Evolutionary conservation across 768 basidiomycete genomes (phyloP).

Genomic region (Auricularia cornea): DNA sequence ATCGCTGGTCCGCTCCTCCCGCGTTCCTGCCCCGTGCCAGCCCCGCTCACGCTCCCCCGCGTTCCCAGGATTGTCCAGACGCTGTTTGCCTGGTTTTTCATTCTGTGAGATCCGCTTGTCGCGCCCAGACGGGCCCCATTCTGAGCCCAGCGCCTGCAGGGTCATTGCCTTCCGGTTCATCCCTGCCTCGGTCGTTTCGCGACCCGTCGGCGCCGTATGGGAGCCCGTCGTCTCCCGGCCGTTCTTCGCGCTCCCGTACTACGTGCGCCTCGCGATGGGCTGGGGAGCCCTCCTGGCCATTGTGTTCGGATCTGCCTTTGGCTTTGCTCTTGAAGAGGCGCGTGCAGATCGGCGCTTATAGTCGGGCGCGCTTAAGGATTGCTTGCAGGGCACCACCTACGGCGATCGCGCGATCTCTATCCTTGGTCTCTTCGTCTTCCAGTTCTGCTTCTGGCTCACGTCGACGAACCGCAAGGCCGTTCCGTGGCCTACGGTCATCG

Average conservation of each 20-base stretch:
- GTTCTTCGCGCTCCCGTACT: slow-evolving; percentile 50
- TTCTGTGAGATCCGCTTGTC: slow-evolving; percentile 39
- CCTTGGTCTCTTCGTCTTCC: slow-evolving; percentile 72
- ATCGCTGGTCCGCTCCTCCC: slow-evolving; percentile 50
- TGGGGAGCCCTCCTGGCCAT: slow-evolving; percentile 72
- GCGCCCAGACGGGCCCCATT: background rate
- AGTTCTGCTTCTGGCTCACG: slow-evolving; percentile 59
- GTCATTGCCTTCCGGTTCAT: slow-evolving; percentile 82
- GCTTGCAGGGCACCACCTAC: slow-evolving; percentile 48
- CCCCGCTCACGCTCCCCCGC: background rate
- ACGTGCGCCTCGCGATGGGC: slow-evolving; percentile 53
- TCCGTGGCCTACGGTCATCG: slow-evolving; percentile 82
- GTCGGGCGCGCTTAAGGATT: background rate
- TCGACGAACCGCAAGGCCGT: slow-evolving; percentile 57
- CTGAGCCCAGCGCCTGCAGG: slow-evolving; percentile 16
- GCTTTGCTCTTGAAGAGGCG: slow-evolving; percentile 55
- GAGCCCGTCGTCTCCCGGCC: slow-evolving; percentile 53
- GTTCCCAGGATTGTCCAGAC: slow-evolving; percentile 65
- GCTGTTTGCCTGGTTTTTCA: slow-evolving; percentile 75
- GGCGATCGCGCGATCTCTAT: slow-evolving; percentile 78
- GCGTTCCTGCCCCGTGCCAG: slow-evolving; percentile 7
- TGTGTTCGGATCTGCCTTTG: slow-evolving; percentile 82
- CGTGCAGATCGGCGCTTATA: slow-evolving; percentile 17
- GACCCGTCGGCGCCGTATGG: slow-evolving; percentile 70
- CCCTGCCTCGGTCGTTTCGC: slow-evolving; percentile 58